These are phyloP conservation scores for Euphorbia schlechtendalii DNA, from an alignment of 441 rosid genomes.

Conservation along the genomic window DNA sequence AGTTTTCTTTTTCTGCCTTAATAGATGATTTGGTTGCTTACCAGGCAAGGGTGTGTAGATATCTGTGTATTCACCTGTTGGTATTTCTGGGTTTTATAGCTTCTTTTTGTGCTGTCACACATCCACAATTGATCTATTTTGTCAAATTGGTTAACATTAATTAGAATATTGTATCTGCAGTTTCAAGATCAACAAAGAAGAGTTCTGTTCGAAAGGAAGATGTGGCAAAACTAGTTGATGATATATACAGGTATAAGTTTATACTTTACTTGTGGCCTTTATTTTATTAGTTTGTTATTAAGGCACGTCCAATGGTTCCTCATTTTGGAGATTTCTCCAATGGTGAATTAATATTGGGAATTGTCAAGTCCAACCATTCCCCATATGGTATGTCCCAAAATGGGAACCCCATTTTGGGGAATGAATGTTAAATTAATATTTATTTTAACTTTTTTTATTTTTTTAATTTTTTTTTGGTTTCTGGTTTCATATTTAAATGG, in stretches of 20 bases:
- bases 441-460: too few species aligned
- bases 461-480: too few species aligned
- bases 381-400: too few species aligned
- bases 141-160: constrained; percentile 9
- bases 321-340: too few species aligned
- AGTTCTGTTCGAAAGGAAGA: constrained; percentile 63
- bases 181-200: constrained; percentile 70
- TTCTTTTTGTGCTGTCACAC: background rate
- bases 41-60: background rate
- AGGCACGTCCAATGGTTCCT: too few species aligned
- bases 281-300: background rate
- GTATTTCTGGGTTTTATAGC: background rate
- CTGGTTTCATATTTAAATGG: too few species aligned
- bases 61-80: background rate
- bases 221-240: constrained; percentile 85
- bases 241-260: constrained; percentile 63
- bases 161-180: constrained; percentile 27
- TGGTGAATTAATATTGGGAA: too few species aligned
- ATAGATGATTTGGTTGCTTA: background rate
- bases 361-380: too few species aligned
- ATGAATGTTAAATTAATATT: too few species aligned
- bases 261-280: background rate
- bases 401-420: too few species aligned
- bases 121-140: background rate
- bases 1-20: too few species aligned